Base-by-base conservation (phyloP, 495 filamentous ascomycete genomes). In the Xylaria telfairii region DNA sequence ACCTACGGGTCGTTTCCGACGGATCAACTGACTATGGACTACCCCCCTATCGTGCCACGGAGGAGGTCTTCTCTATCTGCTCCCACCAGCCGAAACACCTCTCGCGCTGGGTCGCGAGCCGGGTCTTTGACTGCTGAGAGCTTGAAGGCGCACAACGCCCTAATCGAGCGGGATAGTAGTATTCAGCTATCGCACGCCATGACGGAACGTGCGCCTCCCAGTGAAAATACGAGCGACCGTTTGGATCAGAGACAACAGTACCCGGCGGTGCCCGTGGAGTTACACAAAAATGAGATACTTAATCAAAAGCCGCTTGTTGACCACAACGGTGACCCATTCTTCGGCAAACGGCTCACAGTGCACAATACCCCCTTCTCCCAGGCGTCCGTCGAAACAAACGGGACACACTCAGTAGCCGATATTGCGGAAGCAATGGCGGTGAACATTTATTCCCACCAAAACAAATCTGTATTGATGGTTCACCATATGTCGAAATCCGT, bases 401-500 rank as follows among this genome's bases (percentile, higher is more conserved):
- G 76, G 53, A 86, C 85, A 10, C 82, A 83, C 59, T 78, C 76
- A 24, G 71, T 63, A 59, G 83, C 85, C 12, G 90, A 90, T 74
- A 84, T 92, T 53, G 89, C 89, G 56, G 93, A 97, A 81, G 94
- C 94, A 15, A 90, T 90, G 70, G 92, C 92, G 21, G 89, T 97
- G 56, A 90, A 88, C 69, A 90, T 97, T 42, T 96, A 91, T 76
- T 90, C 93, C 3, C 94, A 97, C 77, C 93, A 94, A 76, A 97
- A 97, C 72, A 89, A 90, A 69, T 95, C 93, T 3, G 83, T 93
- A 13, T 81, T 96, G 56, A 81, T 96, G 67, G 90, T 97, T 49
- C 88, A 96, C 49, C 91, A 94, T 73, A 88, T 83, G 85, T 79
- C 79, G 70, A 79, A 80, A 73, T 47, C 77, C 72, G 56, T 74